Conservation (phyloP, 352 stramenopile genomes). For the Hyaloperonospora brassicae region DNA sequence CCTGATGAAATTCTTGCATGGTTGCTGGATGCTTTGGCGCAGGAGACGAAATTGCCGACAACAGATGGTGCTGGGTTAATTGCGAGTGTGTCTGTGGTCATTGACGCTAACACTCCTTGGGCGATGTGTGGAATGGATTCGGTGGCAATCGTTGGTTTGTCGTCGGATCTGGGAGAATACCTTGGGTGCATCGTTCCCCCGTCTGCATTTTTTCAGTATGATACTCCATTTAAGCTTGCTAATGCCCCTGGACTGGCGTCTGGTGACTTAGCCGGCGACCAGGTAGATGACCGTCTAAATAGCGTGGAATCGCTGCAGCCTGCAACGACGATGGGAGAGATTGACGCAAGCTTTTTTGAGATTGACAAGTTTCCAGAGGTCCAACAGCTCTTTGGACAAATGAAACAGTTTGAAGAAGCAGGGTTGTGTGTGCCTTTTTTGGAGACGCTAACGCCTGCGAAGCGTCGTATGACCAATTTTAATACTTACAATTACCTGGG, state of each 20-base stretch:
- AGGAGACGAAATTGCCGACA: conserved; percentile 31
- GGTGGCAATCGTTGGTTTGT: conserved; percentile 57
- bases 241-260: conserved; percentile 48
- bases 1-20: conserved; percentile 64
- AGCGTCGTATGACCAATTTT: conserved; percentile 73
- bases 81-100: conserved; percentile 18
- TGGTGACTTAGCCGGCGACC: conserved; percentile 43
- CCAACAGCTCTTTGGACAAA: conserved; percentile 48
- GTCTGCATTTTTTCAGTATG: conserved; percentile 63
- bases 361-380: conserved; percentile 65
- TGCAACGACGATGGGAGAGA: conserved; percentile 43
- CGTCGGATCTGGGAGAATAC: conserved; percentile 56
- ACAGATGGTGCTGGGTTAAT: conserved; percentile 7
- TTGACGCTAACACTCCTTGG: conserved; percentile 55
- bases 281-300: conserved; percentile 22
- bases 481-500: conserved; percentile 85
- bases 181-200: conserved; percentile 61
- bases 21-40: conserved; percentile 53
- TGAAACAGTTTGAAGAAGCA: conserved; percentile 67
- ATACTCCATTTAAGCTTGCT: conserved; percentile 51
- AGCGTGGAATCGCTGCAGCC: conserved; percentile 15
- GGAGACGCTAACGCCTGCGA: conserved; percentile 60
- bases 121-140: conserved; percentile 59
- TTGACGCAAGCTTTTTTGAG: conserved; percentile 59
- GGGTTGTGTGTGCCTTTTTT: conserved; percentile 62